Evolutionary conservation across 2,329 filamentous ascomycete species (phyloP), one percentile per base, ranked within the genome.

Genomic region (Nakataea oryzae): DNA sequence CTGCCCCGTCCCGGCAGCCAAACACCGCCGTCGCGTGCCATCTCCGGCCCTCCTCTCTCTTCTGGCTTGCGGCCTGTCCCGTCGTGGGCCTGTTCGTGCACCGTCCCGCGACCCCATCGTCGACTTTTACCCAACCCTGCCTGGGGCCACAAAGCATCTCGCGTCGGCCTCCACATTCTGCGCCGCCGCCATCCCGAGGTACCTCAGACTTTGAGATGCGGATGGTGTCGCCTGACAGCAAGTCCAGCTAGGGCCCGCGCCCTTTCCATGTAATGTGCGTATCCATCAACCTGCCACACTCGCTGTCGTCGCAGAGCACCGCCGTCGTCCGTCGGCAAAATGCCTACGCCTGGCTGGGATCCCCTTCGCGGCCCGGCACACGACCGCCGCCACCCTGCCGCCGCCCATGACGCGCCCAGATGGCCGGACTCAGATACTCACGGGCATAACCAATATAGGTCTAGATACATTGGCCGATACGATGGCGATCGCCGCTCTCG

Each of bases 401-500:
- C 17, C 41, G 41, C 41, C 41, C 41, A 21, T n/a, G 41, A 21
- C 41, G 41, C 21, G 41, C 41, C 41, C 21, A 50, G 41, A 50
- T 50, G 41, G 41, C n/a, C 41, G 41, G 41, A 50, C 21, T n/a
- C n/a, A 50, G 41, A 50, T 50, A 50, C 41, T 50, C 41, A 50
- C 13, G 41, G 17, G 41, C 17, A 50, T 50, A 50, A 50, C 41
- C 17, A 50, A 63, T 67, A 63, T 67, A 82, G 80, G 81, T 81
- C 77, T 65, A 79, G 82, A 76, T 83, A 85, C 71, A 74, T 74
- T 71, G 80, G 83, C 67, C 81, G 85, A 69, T 86, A 86, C 74
- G 85, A 87, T 70, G 79, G 81, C 71, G 82, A 85, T 70, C 83
- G 80, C 71, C 84, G 80, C 74, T 88, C 85, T 66, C 81, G 85